These are phyloP conservation scores for Elasticomyces elasticus DNA, from an alignment of 495 filamentous ascomycete species.

Conservation along the genomic window DNA sequence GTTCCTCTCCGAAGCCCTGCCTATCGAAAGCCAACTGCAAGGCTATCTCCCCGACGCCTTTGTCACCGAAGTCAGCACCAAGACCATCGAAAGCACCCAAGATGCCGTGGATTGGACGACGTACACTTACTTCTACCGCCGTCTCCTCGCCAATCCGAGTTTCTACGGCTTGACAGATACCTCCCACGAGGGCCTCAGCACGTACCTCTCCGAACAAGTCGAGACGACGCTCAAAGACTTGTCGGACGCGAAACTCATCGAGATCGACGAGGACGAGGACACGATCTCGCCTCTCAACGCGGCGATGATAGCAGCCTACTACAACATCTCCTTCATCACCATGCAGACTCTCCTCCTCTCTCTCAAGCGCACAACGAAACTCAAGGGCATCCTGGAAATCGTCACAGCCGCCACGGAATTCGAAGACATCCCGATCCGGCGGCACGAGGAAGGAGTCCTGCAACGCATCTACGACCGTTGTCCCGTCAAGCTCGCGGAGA, in stretches of 20 bases:
- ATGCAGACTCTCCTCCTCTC: conserved; percentile 99
- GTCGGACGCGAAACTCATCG: conserved; percentile 87
- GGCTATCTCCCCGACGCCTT: conserved; percentile 90
- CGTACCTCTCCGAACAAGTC: conserved; percentile 89
- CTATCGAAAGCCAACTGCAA: conserved; percentile 89
- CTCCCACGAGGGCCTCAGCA: conserved; percentile 84
- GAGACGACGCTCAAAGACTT: conserved; percentile 88
- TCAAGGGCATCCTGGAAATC: conserved; percentile 94
- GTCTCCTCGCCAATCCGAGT: conserved; percentile 91
- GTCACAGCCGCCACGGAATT: conserved; percentile 96
- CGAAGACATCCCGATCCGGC: conserved; percentile 84
- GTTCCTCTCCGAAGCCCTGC: conserved; percentile 92
- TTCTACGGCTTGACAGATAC: conserved; percentile 88
- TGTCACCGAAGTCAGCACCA: conserved; percentile 90
- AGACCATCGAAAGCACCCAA: conserved; percentile 85
- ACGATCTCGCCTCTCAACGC: conserved; percentile 81
- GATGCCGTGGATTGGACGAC: conserved; percentile 98
- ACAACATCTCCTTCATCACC: conserved; percentile 98
- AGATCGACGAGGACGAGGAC: conserved; percentile 94
- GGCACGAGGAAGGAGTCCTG: conserved; percentile 83
- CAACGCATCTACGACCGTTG: conserved; percentile 88
- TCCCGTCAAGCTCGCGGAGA: conserved; percentile 86
- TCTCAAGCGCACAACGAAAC: conserved; percentile 72
- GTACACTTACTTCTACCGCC: conserved; percentile 96
- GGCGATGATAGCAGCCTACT: conserved; percentile 96